Percentiles rank a stretch among this genome's conserved stretches.
Conservation (phyloP, 176 grass and related monocot species). For the Carex scoparia region DNA sequence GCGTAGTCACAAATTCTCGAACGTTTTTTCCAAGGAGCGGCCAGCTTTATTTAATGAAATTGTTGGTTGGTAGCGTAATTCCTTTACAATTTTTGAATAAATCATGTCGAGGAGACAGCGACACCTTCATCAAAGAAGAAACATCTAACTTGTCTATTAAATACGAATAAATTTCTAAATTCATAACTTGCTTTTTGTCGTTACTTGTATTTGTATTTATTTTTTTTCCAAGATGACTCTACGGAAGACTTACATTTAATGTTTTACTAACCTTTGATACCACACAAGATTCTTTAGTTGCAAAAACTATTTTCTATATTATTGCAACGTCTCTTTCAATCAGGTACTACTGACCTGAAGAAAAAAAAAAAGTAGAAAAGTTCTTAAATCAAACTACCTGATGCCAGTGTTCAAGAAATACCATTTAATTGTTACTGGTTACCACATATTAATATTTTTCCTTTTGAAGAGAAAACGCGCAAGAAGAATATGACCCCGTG, state of each 20-base stretch:
- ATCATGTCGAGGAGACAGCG: background rate
- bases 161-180: background rate
- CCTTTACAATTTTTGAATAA: background rate
- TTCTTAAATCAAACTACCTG: background rate
- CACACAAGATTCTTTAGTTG: background rate
- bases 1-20: no score
- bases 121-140: background rate
- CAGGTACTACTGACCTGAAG: background rate
- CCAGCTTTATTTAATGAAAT: background rate
- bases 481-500: no score
- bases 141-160: background rate
- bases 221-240: background rate
- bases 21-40: background rate
- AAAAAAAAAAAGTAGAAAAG: background rate
- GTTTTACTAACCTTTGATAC: background rate
- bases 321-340: background rate
- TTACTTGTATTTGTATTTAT: no score
- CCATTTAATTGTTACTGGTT: background rate
- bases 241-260: background rate
- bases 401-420: background rate
- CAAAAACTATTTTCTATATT: background rate
- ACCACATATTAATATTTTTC: background rate
- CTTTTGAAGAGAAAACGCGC: no score
- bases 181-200: background rate
- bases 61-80: background rate